Conservation (phyloP, 495 filamentous ascomycete genomes). For the Monascus purpureus region DNA sequence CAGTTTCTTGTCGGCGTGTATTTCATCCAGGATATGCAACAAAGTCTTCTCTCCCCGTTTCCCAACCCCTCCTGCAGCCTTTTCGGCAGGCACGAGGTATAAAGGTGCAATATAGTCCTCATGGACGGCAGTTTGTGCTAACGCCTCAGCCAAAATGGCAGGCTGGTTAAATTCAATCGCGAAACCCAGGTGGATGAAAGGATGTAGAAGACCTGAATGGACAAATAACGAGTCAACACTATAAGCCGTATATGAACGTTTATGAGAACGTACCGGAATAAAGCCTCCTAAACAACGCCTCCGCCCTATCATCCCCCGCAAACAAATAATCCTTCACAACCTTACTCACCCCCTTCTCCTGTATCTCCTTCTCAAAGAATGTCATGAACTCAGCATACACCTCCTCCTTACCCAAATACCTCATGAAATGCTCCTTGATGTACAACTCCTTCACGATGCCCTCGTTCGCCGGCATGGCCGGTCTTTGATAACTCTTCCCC, state of each 20-base stretch:
- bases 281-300: conserved; percentile 46
- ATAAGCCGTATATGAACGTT: conserved; percentile 1
- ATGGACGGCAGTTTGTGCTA: conserved; percentile 62
- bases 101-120: conserved; percentile 29
- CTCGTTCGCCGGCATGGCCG: conserved; percentile 21
- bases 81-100: conserved; percentile 41
- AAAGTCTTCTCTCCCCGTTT: conserved; percentile 33
- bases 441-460: conserved; percentile 35
- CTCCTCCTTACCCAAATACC: conserved; percentile 35
- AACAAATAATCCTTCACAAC: conserved; percentile 56
- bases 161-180: conserved; percentile 70
- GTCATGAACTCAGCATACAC: conserved; percentile 54
- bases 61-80: conserved; percentile 21
- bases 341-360: conserved; percentile 38
- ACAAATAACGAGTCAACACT: neutral
- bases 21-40: conserved; percentile 43
- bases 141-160: conserved; percentile 65
- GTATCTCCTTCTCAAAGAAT: conserved; percentile 63
- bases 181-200: conserved; percentile 74
- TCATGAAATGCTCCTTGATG: conserved; percentile 34
- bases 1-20: conserved; percentile 40
- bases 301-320: conserved; percentile 39
- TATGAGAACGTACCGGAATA: conserved; percentile 28
- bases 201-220: conserved; percentile 53
- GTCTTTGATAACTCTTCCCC: conserved; percentile 50